These are phyloP conservation scores for Poa pratensis DNA, from an alignment of 176 grass and related monocot genomes.

Conservation along the genomic window DNA sequence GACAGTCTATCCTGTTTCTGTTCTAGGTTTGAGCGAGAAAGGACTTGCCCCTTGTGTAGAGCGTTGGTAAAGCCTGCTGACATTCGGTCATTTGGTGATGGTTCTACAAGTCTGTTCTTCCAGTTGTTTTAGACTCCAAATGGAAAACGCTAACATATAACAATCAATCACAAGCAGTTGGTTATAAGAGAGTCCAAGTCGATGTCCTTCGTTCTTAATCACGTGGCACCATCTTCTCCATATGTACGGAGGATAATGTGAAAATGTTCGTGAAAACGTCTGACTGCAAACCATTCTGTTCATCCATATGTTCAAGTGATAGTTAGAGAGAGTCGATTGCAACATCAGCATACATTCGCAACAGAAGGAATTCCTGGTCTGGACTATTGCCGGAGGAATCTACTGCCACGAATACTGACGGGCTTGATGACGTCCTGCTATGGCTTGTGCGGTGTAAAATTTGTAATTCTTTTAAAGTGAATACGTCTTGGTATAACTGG, in stretches of 20 bases:
- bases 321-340: constrained; percentile 38
- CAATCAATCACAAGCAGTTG: constrained; percentile 30
- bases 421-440: neutral
- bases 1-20: constrained; percentile 31
- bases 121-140: constrained; percentile 72
- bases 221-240: constrained; percentile 19
- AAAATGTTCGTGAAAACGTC: constrained; percentile 30
- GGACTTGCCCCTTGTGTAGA: constrained; percentile 86
- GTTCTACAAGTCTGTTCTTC: constrained; percentile 90
- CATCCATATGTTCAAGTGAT: constrained; percentile 42
- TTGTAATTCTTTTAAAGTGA: constrained; percentile 38
- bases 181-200: constrained; percentile 30
- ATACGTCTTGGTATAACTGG: constrained; percentile 21
- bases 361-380: constrained; percentile 15
- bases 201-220: constrained; percentile 20
- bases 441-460: constrained; percentile 25
- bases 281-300: constrained; percentile 29
- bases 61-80: constrained; percentile 89
- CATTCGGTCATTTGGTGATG: constrained; percentile 93
- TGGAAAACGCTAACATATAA: constrained; percentile 48
- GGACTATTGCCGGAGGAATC: neutral
- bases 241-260: constrained; percentile 22
- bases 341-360: constrained; percentile 19
- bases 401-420: neutral
- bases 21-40: constrained; percentile 88